Evolutionary conservation across 768 basidiomycete genomes (phyloP).

Genomic region (Pleurotus sapidus): DNA sequence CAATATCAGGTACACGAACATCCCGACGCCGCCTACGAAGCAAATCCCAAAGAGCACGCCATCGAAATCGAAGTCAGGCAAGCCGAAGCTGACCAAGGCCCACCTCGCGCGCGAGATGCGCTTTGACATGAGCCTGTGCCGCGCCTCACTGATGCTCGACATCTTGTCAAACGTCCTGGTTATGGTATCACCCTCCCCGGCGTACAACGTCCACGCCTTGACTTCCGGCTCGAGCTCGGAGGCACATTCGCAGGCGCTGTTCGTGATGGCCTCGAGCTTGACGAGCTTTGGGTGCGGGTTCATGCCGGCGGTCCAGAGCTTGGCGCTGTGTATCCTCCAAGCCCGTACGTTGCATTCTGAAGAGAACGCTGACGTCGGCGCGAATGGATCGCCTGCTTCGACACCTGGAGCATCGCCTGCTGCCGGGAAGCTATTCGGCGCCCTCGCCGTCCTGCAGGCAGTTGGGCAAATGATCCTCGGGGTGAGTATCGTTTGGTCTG

Average conservation of each 20-base stretch:
- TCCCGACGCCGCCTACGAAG: constrained; percentile 2
- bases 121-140: constrained; percentile 66
- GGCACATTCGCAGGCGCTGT: constrained; percentile 38
- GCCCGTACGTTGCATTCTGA: constrained; percentile 32
- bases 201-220: constrained; percentile 23
- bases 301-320: constrained; percentile 66
- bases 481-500: constrained; percentile 23
- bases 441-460: constrained; percentile 69
- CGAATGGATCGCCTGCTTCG: constrained; percentile 12
- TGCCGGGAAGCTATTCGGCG: constrained; percentile 65
- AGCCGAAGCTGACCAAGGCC: constrained; percentile 46
- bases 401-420: constrained; percentile 21
- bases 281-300: constrained; percentile 65
- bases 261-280: constrained; percentile 59
- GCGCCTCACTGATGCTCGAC: constrained; percentile 63
- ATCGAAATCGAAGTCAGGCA: constrained; percentile 19
- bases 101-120: constrained; percentile 61
- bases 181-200: constrained; percentile 46
- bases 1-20: constrained; percentile 5
- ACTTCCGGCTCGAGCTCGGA: not conserved
- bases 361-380: constrained; percentile 14
- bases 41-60: not conserved
- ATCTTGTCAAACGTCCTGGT: constrained; percentile 62
- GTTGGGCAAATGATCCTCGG: constrained; percentile 65
- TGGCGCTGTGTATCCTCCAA: constrained; percentile 65